These are phyloP conservation scores for Apiospora rasikravindrae DNA, from an alignment of 2,329 filamentous ascomycete species.

Conservation along the genomic window DNA sequence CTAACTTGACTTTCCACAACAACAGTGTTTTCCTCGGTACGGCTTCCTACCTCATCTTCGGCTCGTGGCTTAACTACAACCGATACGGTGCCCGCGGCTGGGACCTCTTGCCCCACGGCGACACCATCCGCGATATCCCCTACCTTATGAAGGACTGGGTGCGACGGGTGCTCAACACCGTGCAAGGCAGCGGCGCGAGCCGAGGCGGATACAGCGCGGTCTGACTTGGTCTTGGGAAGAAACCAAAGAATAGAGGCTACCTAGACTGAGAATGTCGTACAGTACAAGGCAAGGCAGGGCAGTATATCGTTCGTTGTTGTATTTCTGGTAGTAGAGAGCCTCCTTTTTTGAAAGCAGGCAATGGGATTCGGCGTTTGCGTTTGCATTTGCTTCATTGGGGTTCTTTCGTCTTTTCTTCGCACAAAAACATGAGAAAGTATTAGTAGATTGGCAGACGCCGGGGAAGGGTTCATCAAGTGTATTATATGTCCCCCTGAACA, in stretches of 20 bases:
- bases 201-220: constrained; percentile 96
- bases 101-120: constrained; percentile 92
- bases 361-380: background rate
- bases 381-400: background rate
- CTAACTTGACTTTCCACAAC: constrained; percentile 30
- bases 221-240: constrained; percentile 44
- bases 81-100: constrained; percentile 93
- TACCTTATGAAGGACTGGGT: constrained; percentile 91
- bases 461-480: background rate
- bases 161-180: constrained; percentile 77
- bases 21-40: constrained; percentile 80
- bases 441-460: background rate
- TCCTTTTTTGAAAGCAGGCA: background rate
- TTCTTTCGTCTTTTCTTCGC: background rate
- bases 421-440: background rate
- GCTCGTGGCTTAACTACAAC: constrained; percentile 98
- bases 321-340: constrained; percentile 1
- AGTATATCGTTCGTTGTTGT: background rate
- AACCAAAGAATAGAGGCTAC: constrained; percentile 17
- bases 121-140: constrained; percentile 88
- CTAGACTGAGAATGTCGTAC: constrained; percentile 19
- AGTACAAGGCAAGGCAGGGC: background rate
- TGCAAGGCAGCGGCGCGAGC: constrained; percentile 77
- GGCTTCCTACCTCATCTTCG: constrained; percentile 93
- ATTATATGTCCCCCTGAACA: background rate